These are phyloP conservation scores for Spencermartinsiella europaea DNA, from an alignment of 805 yeast genomes.

Conservation along the genomic window DNA sequence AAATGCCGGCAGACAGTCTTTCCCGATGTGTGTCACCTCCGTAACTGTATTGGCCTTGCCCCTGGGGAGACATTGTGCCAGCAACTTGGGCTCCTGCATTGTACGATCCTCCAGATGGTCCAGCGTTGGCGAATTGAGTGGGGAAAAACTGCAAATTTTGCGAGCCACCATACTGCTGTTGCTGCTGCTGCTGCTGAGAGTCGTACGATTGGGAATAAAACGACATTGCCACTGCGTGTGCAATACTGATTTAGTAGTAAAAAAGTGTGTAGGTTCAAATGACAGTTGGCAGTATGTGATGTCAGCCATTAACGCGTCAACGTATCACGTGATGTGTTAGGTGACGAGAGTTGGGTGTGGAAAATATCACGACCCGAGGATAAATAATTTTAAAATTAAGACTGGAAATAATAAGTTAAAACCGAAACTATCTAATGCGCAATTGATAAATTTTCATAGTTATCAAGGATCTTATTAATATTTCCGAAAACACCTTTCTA, in stretches of 20 bases:
- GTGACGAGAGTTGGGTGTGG: too few relatives aligned
- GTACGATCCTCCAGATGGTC: constrained; percentile 9
- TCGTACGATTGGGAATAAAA: constrained; percentile 16
- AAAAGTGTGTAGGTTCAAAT: background rate
- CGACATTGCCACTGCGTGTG: constrained; percentile 10
- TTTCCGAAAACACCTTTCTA: too few relatives aligned
- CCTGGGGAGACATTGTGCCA: constrained; percentile 21
- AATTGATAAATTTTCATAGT: too few relatives aligned
- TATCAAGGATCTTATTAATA: too few relatives aligned
- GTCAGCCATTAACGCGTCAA: background rate
- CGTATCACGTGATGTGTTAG: too few relatives aligned
- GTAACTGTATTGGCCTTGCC: constrained; percentile 14
- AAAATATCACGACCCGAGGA: background rate
- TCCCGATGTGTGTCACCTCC: constrained; percentile 23
- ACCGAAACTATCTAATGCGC: background rate
- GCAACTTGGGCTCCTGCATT: constrained; percentile 3
- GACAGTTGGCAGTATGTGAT: background rate
- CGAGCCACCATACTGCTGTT: background rate
- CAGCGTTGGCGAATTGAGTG: constrained; percentile 17
- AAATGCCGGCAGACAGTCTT: constrained; percentile 62
- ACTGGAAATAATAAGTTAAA: background rate
- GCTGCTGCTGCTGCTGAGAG: constrained; percentile 11
- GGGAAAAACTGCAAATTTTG: constrained; percentile 21
- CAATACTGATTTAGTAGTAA: background rate
- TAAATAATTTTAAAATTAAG: background rate